Percentiles rank a stretch among this genome's conserved stretches.
Conservation (phyloP, 768 basidiomycete genomes). For the Rickenella mellea region DNA sequence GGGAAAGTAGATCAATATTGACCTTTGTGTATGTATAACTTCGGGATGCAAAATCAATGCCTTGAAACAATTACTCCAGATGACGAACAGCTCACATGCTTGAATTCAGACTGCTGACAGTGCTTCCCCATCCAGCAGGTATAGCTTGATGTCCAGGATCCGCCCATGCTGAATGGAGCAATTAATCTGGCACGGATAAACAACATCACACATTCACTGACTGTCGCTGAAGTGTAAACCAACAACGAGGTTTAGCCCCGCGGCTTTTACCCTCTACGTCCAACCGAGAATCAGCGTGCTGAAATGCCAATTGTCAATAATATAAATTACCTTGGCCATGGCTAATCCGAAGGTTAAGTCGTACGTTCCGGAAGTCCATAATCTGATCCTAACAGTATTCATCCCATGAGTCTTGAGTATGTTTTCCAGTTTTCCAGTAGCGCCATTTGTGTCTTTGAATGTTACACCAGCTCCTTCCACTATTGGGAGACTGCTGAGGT, state of each 20-base stretch:
- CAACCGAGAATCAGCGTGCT: no score
- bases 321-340: no score
- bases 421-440: conserved; percentile 31
- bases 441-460: conserved; percentile 33
- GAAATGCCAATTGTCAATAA: no score
- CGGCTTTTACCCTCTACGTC: conserved; percentile 44
- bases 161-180: conserved; percentile 33
- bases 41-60: no score
- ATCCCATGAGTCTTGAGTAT: conserved; percentile 45
- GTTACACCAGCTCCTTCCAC: conserved; percentile 38
- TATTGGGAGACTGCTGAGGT: conserved; percentile 44
- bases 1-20: no score
- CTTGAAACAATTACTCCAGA: no score
- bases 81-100: no score
- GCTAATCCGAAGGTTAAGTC: conserved; percentile 41
- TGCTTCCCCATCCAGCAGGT: conserved; percentile 45
- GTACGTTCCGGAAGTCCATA: conserved; percentile 54
- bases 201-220: conserved; percentile 25
- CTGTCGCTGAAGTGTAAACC: conserved; percentile 59
- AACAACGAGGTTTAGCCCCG: conserved; percentile 44
- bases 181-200: not conserved
- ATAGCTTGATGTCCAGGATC: conserved; percentile 56
- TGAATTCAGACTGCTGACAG: conserved; percentile 41
- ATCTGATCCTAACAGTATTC: conserved; percentile 48
- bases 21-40: conserved; percentile 47